These are phyloP conservation scores for Alliaria petiolata DNA, from an alignment of 345 rosid species.

Conservation along the genomic window DNA sequence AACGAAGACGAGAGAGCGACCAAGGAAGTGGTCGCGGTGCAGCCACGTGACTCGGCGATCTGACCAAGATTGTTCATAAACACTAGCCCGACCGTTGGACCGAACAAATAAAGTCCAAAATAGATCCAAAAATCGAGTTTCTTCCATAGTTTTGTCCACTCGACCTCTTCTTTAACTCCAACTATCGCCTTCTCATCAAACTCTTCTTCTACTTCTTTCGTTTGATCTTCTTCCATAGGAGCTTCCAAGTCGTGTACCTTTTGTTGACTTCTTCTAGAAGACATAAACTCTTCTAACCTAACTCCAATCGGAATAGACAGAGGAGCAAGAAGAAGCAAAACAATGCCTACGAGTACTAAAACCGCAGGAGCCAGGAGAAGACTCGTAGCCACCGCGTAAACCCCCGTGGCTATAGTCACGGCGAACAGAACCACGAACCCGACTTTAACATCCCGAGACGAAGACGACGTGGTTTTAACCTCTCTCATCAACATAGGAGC, in stretches of 20 bases:
- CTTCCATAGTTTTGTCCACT: constrained; percentile 50
- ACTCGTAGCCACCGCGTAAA: constrained; percentile 60
- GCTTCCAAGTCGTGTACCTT: constrained; percentile 35
- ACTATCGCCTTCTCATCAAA: constrained; percentile 8
- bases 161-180: constrained; percentile 58
- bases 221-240: constrained; percentile 12
- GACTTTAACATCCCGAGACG: neutral
- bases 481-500: constrained; percentile 44
- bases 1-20: constrained; percentile 82
- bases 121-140: constrained; percentile 77
- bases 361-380: constrained; percentile 36
- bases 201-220: constrained; percentile 1
- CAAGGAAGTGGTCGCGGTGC: constrained; percentile 40
- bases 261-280: neutral
- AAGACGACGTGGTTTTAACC: neutral
- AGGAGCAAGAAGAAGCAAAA: constrained; percentile 47
- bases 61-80: constrained; percentile 89
- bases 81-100: constrained; percentile 85
- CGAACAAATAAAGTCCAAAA: constrained; percentile 60
- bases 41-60: constrained; percentile 79
- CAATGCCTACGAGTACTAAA: constrained; percentile 42
- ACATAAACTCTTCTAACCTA: constrained; percentile 3
- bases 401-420: constrained; percentile 64
- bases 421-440: constrained; percentile 46
- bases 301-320: constrained; percentile 41